A percentile compares a stretch with the other conserved stretches of the same genome.
Evolutionary conservation across 257 asterid species (phyloP).

Genomic region (Petrea volubilis): DNA sequence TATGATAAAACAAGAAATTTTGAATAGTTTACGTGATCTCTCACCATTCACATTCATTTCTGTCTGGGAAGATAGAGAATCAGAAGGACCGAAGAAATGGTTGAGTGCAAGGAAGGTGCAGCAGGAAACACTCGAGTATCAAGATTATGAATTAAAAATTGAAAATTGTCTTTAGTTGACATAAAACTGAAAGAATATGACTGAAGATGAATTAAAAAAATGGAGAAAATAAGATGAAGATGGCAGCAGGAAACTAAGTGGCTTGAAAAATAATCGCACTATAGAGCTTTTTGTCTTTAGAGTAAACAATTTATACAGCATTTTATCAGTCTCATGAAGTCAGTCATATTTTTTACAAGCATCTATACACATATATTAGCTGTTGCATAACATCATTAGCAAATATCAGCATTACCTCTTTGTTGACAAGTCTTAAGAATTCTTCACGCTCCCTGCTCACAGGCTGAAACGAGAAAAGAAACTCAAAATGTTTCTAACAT

Average conservation of each 20-base stretch:
- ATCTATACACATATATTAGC: slow-evolving; percentile 3
- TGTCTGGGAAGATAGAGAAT: too few species aligned
- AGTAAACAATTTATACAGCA: background rate
- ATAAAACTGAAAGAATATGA: background rate
- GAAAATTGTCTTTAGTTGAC: background rate
- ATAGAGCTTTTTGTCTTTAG: slow-evolving; percentile 1
- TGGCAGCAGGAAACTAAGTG: background rate
- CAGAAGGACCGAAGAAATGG: slow-evolving; percentile 2
- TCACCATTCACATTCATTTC: too few species aligned
- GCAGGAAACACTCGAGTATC: background rate
- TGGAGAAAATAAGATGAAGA: slow-evolving; percentile 10
- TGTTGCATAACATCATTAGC: slow-evolving; percentile 8
- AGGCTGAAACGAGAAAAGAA: slow-evolving; percentile 63
- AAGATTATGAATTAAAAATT: background rate
- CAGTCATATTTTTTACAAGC: background rate
- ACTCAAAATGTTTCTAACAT: slow-evolving; percentile 24
- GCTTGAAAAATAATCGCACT: background rate
- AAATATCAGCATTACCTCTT: slow-evolving; percentile 65
- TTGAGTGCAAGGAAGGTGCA: background rate
- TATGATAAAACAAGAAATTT: too few species aligned
- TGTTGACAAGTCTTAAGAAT: slow-evolving; percentile 88
- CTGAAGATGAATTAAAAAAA: slow-evolving; percentile 2
- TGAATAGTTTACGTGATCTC: too few species aligned
- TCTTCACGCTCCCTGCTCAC: slow-evolving; percentile 98
- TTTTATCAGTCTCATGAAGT: background rate